These are phyloP conservation scores for Cladosporium sp. DNA, from an alignment of 2,329 filamentous ascomycete species.

Conservation along the genomic window DNA sequence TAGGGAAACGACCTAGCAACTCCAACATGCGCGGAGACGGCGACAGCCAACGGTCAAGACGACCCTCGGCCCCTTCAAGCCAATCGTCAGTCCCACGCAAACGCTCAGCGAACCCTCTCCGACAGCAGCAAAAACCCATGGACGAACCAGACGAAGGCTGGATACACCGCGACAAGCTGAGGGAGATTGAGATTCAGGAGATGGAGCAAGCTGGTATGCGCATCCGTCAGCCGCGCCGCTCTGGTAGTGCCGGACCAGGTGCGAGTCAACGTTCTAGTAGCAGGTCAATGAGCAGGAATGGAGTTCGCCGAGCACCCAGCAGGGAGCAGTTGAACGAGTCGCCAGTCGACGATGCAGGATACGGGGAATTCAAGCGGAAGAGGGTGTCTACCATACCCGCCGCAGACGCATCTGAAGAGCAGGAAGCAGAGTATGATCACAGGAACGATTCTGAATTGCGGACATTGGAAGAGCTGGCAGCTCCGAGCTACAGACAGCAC, in stretches of 20 bases:
- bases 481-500: conserved; percentile 45
- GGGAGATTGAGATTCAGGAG: conserved; percentile 75
- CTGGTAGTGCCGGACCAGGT: conserved; percentile 38
- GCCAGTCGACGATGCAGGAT: conserved; percentile 16
- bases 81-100: conserved; percentile 9
- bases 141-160: conserved; percentile 58
- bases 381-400: conserved; percentile 29
- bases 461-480: conserved; percentile 71
- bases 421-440: conserved; percentile 40
- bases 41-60: conserved; percentile 5
- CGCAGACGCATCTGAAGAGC: conserved; percentile 34
- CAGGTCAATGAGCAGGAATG: conserved; percentile 27
- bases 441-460: conserved; percentile 65
- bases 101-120: conserved; percentile 8
- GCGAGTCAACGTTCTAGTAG: conserved; percentile 36
- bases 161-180: conserved; percentile 83
- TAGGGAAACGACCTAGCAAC: conserved; percentile 11
- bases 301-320: conserved; percentile 20
- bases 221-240: conserved; percentile 53
- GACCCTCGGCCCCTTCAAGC: background rate
- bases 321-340: conserved; percentile 20
- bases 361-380: conserved; percentile 20
- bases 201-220: conserved; percentile 71
- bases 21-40: conserved; percentile 12
- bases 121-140: background rate